phyloP scores from a whole-genome alignment of 768 basidiomycete genomes.

The Gautieria morchelliformis region DNA sequence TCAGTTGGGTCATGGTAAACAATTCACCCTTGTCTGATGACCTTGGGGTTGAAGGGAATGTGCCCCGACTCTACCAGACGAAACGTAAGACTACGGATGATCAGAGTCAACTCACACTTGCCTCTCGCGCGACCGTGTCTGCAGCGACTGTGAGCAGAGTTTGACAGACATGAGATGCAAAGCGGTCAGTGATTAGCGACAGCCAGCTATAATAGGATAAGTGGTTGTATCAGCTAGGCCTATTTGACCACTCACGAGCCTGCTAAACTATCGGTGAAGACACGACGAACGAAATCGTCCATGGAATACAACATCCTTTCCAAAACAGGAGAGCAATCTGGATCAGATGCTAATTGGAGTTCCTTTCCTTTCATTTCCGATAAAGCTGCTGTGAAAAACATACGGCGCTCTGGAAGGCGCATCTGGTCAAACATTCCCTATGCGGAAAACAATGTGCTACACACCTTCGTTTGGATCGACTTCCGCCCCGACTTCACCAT shows the following conservation, averaged over 20 bases:
- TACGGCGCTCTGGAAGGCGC: conserved; percentile 45
- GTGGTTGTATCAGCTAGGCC: not conserved
- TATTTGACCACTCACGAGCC: conserved; percentile 62
- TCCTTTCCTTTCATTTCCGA: conserved; percentile 83
- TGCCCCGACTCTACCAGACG: conserved; percentile 38
- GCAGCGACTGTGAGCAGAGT: conserved; percentile 65
- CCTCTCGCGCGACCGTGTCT: conserved; percentile 64
- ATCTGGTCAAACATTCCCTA: not conserved
- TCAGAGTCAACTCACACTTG: conserved; percentile 18
- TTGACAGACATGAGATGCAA: conserved; percentile 93
- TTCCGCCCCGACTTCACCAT: conserved; percentile 26
- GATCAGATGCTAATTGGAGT: conserved; percentile 83
- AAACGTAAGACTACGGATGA: not conserved
- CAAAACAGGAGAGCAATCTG: conserved; percentile 82
- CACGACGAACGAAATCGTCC: conserved; percentile 92
- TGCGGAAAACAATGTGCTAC: conserved; percentile 8
- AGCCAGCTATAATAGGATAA: conserved; percentile 40
- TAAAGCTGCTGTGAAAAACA: conserved; percentile 77
- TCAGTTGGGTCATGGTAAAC: conserved; percentile 50
- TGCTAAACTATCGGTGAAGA: conserved; percentile 76
- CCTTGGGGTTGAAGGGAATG: conserved; percentile 39
- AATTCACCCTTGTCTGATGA: conserved; percentile 53
- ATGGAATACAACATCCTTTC: conserved; percentile 89
- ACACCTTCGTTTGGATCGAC: conserved; percentile 65
- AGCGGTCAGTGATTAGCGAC: conserved; percentile 63